Evolutionary conservation across 2,329 filamentous ascomycete genomes (phyloP), one percentile per base, ranked within the genome.

Genomic region (Sordariomycetes sp.): DNA sequence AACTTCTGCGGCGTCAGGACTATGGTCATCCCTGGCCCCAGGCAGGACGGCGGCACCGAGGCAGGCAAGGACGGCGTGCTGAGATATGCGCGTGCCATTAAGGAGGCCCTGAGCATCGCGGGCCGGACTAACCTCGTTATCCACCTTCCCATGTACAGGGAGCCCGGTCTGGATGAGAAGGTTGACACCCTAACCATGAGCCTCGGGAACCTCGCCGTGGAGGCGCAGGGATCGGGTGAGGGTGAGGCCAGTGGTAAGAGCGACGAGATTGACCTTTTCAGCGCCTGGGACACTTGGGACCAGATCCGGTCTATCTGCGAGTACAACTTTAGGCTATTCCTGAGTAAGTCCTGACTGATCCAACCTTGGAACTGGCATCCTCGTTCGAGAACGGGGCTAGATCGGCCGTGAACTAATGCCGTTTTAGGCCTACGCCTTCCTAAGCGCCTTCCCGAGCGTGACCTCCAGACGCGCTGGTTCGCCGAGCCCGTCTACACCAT

Each of bases 251-350:
- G 69, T 1, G 66, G 69, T 13, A 62, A 69, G 36, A 64, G 65
- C 7, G 72, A 75, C 35, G 77, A 82, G 24, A 73, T 85, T 60
- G 86, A 92, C 64, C 69, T 87, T 0, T 94, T 89, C 69, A 85
- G 85, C 56, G 79, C 85, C 2, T 99, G 95, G 95, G 91, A 97
- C 70, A 86, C 87, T 1, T 99, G 94, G 94, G 86, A 99, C 68
- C 78, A 86, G 24, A 87, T 99, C 65, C 81, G 94, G 56, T 86
- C 85, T 56, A 76, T 90, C 58, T 96, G 90, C 79, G 87, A 85
- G 72, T 97, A 99, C 71, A 86, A 86, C 69, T 73, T 79, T 58
- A 82, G 90, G 68, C 77, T 99, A 42, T 86, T 84, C 65, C 82
- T 96, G 70, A 89, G 92, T 96, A 85, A 75, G 89, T 39, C 28